Percentiles rank a stretch among this genome's conserved stretches.
phyloP scores from a whole-genome alignment of 2,329 filamentous ascomycete species.

The Arachnomyces sp. region DNA sequence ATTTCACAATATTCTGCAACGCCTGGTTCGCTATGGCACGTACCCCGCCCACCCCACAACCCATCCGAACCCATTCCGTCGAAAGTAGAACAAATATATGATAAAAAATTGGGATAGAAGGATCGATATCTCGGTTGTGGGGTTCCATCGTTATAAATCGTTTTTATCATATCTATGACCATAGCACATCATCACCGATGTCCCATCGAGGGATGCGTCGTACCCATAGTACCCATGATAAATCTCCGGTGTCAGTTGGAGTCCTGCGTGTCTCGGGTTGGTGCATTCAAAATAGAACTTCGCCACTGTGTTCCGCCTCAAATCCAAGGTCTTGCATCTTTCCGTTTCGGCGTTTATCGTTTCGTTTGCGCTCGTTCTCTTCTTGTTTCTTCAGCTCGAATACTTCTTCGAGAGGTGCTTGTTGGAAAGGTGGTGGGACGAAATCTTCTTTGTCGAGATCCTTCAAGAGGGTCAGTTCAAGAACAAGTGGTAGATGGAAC shows the following conservation, averaged over 20 bases:
- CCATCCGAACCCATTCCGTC: slow-evolving; percentile 6
- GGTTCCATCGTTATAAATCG: background rate
- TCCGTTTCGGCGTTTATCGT: slow-evolving; percentile 63
- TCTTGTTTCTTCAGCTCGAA: slow-evolving; percentile 64
- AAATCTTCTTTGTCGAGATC: slow-evolving; percentile 95
- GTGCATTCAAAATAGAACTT: slow-evolving; percentile 55
- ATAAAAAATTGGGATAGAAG: too few species aligned
- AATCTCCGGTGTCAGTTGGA: slow-evolving; percentile 3
- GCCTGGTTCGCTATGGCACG: slow-evolving; percentile 9
- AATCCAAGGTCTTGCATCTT: slow-evolving; percentile 74
- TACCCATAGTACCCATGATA: too few species aligned
- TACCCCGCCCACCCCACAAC: slow-evolving; percentile 7
- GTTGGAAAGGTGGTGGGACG: slow-evolving; percentile 59
- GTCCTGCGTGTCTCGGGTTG: background rate
- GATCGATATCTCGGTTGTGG: too few species aligned
- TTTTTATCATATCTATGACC: background rate
- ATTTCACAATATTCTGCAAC: slow-evolving; percentile 48
- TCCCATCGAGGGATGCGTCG: slow-evolving; percentile 9
- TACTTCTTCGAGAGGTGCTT: slow-evolving; percentile 61
- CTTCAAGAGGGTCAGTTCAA: slow-evolving; percentile 23
- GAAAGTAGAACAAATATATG: too few species aligned
- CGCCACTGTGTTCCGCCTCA: slow-evolving; percentile 73
- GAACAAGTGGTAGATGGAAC: background rate
- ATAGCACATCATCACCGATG: background rate
- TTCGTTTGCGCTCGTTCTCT: slow-evolving; percentile 58